phyloP scores from a whole-genome alignment of 2,329 filamentous ascomycete genomes.

The Trichoderma atroviride region DNA sequence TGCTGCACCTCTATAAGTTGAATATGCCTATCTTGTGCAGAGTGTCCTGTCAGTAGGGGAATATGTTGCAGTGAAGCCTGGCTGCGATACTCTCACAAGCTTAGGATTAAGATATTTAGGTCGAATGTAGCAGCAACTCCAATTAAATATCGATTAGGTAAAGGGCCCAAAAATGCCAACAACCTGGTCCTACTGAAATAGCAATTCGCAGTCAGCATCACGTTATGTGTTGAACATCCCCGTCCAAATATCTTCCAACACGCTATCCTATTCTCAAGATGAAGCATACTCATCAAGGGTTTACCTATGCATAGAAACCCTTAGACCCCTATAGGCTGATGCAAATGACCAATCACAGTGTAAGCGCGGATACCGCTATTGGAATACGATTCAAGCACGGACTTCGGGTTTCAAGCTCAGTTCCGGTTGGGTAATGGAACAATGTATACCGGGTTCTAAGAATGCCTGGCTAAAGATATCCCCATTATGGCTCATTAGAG shows the following conservation, averaged over 20 bases:
- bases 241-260: background rate
- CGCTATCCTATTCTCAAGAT: background rate
- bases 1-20: background rate
- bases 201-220: background rate
- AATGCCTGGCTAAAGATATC: background rate
- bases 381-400: background rate
- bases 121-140: background rate
- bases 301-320: background rate
- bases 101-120: background rate
- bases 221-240: background rate
- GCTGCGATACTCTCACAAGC: background rate
- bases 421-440: too few relatives aligned
- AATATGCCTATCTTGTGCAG: background rate
- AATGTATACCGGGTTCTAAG: background rate
- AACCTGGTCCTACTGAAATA: background rate
- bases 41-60: background rate
- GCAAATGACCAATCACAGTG: background rate
- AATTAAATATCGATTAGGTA: background rate
- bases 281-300: background rate
- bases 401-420: background rate
- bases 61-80: background rate
- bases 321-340: background rate
- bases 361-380: background rate
- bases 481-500: too few relatives aligned
- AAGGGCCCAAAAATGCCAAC: background rate